These are phyloP conservation scores for Fusarium nygamai DNA, from an alignment of 2,329 filamentous ascomycete genomes.

Conservation along the genomic window DNA sequence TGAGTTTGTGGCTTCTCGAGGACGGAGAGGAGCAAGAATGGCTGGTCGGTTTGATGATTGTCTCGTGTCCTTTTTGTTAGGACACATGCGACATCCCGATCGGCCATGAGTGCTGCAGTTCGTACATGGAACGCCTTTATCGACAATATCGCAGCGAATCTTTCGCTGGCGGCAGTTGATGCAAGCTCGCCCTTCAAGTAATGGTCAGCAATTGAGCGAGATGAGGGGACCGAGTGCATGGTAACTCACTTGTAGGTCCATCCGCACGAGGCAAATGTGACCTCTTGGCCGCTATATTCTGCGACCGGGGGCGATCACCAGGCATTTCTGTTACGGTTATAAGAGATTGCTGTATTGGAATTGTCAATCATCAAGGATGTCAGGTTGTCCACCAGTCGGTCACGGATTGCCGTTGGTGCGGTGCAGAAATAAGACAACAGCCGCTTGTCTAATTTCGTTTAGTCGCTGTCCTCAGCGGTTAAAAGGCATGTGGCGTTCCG, in stretches of 20 bases:
- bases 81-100: neutral
- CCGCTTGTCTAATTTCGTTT: neutral
- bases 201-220: accelerated
- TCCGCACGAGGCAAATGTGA: neutral
- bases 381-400: accelerated
- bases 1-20: neutral
- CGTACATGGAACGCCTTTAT: slow-evolving; percentile 1
- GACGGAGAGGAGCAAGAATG: neutral
- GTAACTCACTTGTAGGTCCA: neutral
- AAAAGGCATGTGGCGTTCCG: neutral
- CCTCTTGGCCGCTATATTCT: neutral
- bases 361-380: accelerated
- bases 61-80: neutral
- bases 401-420: neutral
- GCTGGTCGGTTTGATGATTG: neutral
- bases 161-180: slow-evolving; percentile 2
- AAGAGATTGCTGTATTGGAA: accelerated
- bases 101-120: neutral
- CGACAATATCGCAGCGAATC: neutral
- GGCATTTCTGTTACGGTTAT: neutral
- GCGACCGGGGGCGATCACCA: neutral
- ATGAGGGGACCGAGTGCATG: accelerated
- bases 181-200: neutral
- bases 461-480: neutral
- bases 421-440: neutral